Evolutionary conservation across 192 early-diverging fungal species (phyloP), one percentile per base, ranked within the genome.

Genomic region (Backusella liffmaniae): DNA sequence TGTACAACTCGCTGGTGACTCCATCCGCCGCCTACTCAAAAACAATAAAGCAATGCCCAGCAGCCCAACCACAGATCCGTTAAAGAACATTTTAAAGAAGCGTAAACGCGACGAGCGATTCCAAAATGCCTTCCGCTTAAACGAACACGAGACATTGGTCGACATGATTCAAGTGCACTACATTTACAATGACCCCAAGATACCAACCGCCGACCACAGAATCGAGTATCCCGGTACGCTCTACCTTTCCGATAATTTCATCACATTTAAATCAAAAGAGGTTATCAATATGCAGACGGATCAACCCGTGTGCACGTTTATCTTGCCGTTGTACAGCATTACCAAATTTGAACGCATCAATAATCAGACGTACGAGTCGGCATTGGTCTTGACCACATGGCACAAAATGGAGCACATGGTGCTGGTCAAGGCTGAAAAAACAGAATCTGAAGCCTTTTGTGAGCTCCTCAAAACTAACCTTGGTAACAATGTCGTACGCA

Each of bases 381-480:
- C 91, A 12, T 86, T 99, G 36, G 88, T 90, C 3, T 91, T 99
- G 41, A 92, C 94, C 1, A 93, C 94, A 18, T 96, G 96, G 91
- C 98, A 99, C 81, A 89, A 96, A 77, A 92, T 96, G 86, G 90
- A 89, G 68, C 81, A 98, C 18, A 80, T 91, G 26, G 95, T 99
- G 76, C 90, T 93, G 59, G 83, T 99, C 5, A 86, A 92, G 53
- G 84, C 88, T 23, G 89, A 89, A 18, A 90, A 90, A 70, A 74
- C 82, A 4, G 82, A 81, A 62, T 91, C 89, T 71, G 96, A 98
- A 77, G 83, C 86, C 35, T 95, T 98, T 84, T 99, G 96, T 83
- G 80, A 85, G 15, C 80, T 87, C 2, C 81, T 99, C 41, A 92
- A 89, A 51, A 86, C 86, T n/a, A 88, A 94, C 67, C 77, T 96